These are phyloP conservation scores for Brettanomyces anomalus DNA, from an alignment of 805 yeast species.

Conservation along the genomic window DNA sequence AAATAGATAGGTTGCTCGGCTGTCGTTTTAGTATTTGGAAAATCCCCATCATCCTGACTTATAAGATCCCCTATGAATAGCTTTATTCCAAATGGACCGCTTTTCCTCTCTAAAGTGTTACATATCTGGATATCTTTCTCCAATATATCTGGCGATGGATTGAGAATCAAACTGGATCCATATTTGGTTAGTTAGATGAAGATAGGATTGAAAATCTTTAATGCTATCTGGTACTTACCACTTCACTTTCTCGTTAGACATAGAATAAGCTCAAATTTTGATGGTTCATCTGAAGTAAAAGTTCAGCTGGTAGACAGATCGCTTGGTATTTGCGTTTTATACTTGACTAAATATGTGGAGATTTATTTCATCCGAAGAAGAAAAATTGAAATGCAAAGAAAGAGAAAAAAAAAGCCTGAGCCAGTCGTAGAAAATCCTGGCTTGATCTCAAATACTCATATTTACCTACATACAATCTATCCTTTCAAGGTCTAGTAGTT, in stretches of 20 bases:
- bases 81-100: conserved; percentile 58
- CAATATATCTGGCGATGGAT: conserved; percentile 34
- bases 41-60: conserved; percentile 3
- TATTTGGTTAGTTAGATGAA: not conserved
- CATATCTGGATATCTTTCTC: conserved; percentile 37
- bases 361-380: no score
- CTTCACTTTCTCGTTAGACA: conserved; percentile 3
- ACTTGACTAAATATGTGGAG: no score
- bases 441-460: no score
- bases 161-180: conserved; percentile 28
- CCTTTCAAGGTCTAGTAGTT: no score
- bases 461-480: no score
- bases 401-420: no score
- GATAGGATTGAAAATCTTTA: no score
- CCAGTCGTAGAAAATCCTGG: no score
- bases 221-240: conserved; percentile 2
- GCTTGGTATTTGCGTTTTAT: not conserved
- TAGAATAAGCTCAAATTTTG: not conserved
- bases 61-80: conserved; percentile 42
- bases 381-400: no score
- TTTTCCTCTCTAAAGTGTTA: conserved; percentile 41
- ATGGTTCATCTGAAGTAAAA: not conserved
- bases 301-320: not conserved
- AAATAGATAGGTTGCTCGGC: conserved; percentile 8
- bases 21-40: conserved; percentile 6